Percentiles rank a stretch among this genome's conserved stretches.
Evolutionary conservation across 1,284 basidiomycete genomes (phyloP).

Genomic region (Ustilago lituana): DNA sequence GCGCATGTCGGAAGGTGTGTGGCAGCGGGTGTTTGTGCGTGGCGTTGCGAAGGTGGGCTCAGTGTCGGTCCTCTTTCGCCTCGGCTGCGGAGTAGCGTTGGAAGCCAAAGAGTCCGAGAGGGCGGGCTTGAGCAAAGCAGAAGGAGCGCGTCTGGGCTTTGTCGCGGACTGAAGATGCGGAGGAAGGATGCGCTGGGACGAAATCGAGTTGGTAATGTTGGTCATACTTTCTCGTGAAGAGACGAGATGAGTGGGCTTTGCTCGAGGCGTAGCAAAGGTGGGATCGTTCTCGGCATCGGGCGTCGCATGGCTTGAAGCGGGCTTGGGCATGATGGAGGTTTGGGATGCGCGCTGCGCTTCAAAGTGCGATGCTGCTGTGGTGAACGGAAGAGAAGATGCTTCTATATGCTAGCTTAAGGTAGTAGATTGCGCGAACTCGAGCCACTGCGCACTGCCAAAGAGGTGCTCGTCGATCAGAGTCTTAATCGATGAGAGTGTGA

Average conservation of each 20-base stretch:
- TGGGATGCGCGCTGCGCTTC: not conserved
- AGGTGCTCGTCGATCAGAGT: no score
- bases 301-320: conserved; percentile 27
- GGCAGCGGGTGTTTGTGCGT: conserved; percentile 14
- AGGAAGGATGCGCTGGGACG: conserved; percentile 35
- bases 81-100: conserved; percentile 27
- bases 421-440: no score
- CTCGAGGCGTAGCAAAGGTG: conserved; percentile 25
- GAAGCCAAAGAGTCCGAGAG: conserved; percentile 12
- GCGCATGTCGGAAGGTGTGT: conserved; percentile 18
- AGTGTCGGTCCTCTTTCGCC: conserved; percentile 41
- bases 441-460: no score
- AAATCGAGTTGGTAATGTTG: conserved; percentile 42
- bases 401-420: no score
- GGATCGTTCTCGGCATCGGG: conserved; percentile 38
- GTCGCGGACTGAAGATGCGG: conserved; percentile 22
- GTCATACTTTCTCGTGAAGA: conserved; percentile 29
- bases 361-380: not conserved
- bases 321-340: conserved; percentile 13
- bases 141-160: conserved; percentile 7
- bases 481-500: no score
- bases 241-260: conserved; percentile 15
- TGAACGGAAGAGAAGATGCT: no score
- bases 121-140: conserved; percentile 8
- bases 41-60: conserved; percentile 33